Percentiles rank a stretch among this genome's conserved stretches.
Conservation (phyloP, 2,329 filamentous ascomycete genomes). For the Metarhizium album region DNA sequence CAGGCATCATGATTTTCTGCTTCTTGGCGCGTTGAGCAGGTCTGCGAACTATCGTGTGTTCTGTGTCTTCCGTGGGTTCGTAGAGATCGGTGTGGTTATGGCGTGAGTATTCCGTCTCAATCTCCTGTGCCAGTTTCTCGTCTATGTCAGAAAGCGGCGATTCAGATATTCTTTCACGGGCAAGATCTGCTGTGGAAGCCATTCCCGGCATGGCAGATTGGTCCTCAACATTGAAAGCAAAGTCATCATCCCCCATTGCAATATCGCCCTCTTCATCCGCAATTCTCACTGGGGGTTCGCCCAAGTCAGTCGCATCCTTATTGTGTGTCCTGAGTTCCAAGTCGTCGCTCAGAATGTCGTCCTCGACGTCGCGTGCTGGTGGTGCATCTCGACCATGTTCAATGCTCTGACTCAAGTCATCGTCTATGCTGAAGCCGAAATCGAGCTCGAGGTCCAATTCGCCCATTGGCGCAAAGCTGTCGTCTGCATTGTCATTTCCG, state of each 20-base stretch:
- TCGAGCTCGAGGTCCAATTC: slow-evolving; percentile 62
- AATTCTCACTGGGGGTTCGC: slow-evolving; percentile 48
- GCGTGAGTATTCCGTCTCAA: slow-evolving; percentile 46
- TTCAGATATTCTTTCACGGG: slow-evolving; percentile 54
- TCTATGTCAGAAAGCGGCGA: slow-evolving; percentile 62
- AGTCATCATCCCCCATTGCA: slow-evolving; percentile 49
- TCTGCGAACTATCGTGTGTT: slow-evolving; percentile 50
- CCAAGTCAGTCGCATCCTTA: slow-evolving; percentile 46
- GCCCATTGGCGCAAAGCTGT: slow-evolving; percentile 44
- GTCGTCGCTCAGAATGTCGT: slow-evolving; percentile 54
- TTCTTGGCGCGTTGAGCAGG: slow-evolving; percentile 62
- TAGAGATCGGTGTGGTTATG: slow-evolving; percentile 48
- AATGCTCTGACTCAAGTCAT: slow-evolving; percentile 57
- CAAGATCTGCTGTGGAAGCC: slow-evolving; percentile 34
- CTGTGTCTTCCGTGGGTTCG: slow-evolving; percentile 47
- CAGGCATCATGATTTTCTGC: slow-evolving; percentile 73
- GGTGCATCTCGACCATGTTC: slow-evolving; percentile 87
- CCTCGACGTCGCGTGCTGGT: slow-evolving; percentile 53
- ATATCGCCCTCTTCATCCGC: slow-evolving; percentile 55
- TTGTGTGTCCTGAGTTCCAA: slow-evolving; percentile 45
- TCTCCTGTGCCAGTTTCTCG: slow-evolving; percentile 47
- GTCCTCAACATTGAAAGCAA: slow-evolving; percentile 53
- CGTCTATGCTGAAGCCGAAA: slow-evolving; percentile 63
- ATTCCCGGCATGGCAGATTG: slow-evolving; percentile 45
- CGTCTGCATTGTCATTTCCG: slow-evolving; percentile 48